These are phyloP conservation scores for Sphaceloma murrayae DNA, from an alignment of 2,329 filamentous ascomycete genomes.

Conservation along the genomic window DNA sequence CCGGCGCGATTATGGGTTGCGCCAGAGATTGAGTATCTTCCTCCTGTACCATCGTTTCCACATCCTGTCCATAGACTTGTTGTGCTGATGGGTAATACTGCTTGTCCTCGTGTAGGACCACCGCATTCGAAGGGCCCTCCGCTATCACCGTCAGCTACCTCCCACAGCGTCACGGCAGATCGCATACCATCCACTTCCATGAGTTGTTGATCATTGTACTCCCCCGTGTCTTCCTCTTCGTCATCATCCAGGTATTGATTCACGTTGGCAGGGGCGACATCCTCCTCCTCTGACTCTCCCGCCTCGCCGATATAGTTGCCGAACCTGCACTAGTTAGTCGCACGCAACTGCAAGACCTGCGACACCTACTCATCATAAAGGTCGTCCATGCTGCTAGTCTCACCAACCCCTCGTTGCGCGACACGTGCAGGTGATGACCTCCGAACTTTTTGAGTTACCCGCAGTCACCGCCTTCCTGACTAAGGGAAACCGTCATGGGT, in stretches of 20 bases:
- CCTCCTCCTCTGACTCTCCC: slow-evolving; percentile 77
- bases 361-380: slow-evolving; percentile 77
- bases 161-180: slow-evolving; percentile 23
- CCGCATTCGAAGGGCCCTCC: slow-evolving; percentile 85
- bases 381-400: slow-evolving; percentile 64
- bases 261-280: slow-evolving; percentile 62
- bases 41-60: slow-evolving; percentile 92
- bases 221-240: slow-evolving; percentile 48
- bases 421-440: slow-evolving; percentile 1
- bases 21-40: slow-evolving; percentile 90
- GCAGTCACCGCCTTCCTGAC: background rate
- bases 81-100: slow-evolving; percentile 98
- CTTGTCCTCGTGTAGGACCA: slow-evolving; percentile 98
- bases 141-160: slow-evolving; percentile 36
- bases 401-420: background rate
- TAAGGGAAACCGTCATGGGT: slow-evolving; percentile 2
- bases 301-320: slow-evolving; percentile 97
- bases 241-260: slow-evolving; percentile 74
- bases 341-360: background rate
- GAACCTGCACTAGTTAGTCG: slow-evolving; percentile 51
- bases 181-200: slow-evolving; percentile 87
- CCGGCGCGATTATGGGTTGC: slow-evolving; percentile 85
- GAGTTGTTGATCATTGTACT: slow-evolving; percentile 61
- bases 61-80: slow-evolving; percentile 87
- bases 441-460: slow-evolving; percentile 14